Evolutionary conservation across 2,329 filamentous ascomycete species (phyloP).

Genomic region (Helotiales sp.): DNA sequence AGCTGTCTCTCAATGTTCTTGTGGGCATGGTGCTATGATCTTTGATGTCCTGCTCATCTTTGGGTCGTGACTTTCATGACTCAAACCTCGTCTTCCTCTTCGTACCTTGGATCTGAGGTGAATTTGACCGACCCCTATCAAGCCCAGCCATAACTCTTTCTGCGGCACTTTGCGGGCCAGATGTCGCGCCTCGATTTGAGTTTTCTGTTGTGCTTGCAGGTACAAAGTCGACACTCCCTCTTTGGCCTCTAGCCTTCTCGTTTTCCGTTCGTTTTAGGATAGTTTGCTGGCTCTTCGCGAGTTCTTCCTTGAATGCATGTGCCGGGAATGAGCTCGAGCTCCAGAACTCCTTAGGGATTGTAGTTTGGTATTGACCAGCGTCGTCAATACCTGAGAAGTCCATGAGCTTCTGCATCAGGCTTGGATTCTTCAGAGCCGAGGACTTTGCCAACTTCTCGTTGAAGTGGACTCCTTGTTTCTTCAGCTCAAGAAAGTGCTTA

Average conservation of each 20-base stretch:
- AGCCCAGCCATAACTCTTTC: slow-evolving; percentile 37
- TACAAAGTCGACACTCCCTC: slow-evolving; percentile 36
- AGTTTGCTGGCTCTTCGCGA: slow-evolving; percentile 47
- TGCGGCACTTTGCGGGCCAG: slow-evolving; percentile 32
- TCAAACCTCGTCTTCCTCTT: slow-evolving; percentile 38
- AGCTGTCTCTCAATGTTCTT: too few species aligned
- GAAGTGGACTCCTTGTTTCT: slow-evolving; percentile 75
- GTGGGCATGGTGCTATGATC: too few species aligned
- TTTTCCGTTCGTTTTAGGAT: slow-evolving; percentile 34
- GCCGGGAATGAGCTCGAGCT: slow-evolving; percentile 56
- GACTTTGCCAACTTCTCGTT: slow-evolving; percentile 71
- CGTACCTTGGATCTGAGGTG: slow-evolving; percentile 32
- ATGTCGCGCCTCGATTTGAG: slow-evolving; percentile 25
- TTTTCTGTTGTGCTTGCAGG: slow-evolving; percentile 29
- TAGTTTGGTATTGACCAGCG: slow-evolving; percentile 65
- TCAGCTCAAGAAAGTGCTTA: slow-evolving; percentile 72
- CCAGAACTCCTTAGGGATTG: slow-evolving; percentile 56
- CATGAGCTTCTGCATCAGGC: slow-evolving; percentile 70
- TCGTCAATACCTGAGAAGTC: slow-evolving; percentile 61
- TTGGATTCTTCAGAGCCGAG: slow-evolving; percentile 69
- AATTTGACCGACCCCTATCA: slow-evolving; percentile 33
- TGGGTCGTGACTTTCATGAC: slow-evolving; percentile 30
- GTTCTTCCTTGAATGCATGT: slow-evolving; percentile 51
- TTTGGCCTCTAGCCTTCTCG: slow-evolving; percentile 31
- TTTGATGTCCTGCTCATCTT: background rate